Conservation (phyloP, 1,139 yeast genomes). For the Yamadazyma kanchanaburiensis region DNA sequence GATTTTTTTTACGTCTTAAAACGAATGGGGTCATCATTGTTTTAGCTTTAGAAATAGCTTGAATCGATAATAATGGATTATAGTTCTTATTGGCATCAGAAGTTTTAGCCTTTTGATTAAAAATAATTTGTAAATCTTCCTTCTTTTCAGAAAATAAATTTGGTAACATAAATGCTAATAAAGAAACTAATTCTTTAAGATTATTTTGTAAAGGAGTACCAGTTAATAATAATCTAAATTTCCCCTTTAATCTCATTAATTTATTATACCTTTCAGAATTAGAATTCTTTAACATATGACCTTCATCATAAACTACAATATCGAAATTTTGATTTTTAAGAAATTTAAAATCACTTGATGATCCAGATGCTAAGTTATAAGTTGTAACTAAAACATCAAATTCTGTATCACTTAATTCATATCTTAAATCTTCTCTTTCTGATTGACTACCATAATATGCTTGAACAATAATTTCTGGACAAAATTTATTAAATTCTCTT, state of each 20-base stretch:
- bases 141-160: slow-evolving; percentile 73
- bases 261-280: slow-evolving; percentile 82
- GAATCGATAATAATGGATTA: slow-evolving; percentile 82
- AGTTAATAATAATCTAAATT: slow-evolving; percentile 79
- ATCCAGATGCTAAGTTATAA: slow-evolving; percentile 85
- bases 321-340: slow-evolving; percentile 73
- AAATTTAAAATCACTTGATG: slow-evolving; percentile 77
- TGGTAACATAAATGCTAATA: slow-evolving; percentile 89
- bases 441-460: slow-evolving; percentile 89
- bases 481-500: slow-evolving; percentile 86
- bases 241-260: slow-evolving; percentile 77
- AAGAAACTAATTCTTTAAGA: slow-evolving; percentile 81
- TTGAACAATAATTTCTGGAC: slow-evolving; percentile 77
- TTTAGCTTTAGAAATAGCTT: slow-evolving; percentile 89
- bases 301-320: slow-evolving; percentile 93
- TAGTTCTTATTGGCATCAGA: slow-evolving; percentile 43
- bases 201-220: slow-evolving; percentile 98
- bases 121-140: slow-evolving; percentile 77
- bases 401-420: slow-evolving; percentile 55
- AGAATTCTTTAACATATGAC: slow-evolving; percentile 92
- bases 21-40: slow-evolving; percentile 99
- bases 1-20: slow-evolving; percentile 84
- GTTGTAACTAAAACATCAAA: slow-evolving; percentile 94
- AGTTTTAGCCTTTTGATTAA: slow-evolving; percentile 80
- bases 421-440: slow-evolving; percentile 83